Conservation (phyloP, 1,139 yeast species). For the Candida albicans region DNA sequence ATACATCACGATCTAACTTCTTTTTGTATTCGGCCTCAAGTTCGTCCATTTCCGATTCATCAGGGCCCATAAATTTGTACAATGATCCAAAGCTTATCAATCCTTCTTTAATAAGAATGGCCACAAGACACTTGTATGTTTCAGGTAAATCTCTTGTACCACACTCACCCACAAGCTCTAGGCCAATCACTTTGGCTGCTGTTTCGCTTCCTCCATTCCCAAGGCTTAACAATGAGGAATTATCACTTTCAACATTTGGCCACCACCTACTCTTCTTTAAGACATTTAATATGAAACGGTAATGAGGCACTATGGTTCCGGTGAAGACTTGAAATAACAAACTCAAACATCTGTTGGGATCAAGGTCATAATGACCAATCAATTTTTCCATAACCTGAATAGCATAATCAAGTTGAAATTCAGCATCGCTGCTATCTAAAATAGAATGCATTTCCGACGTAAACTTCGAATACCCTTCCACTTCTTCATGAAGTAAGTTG, state of each 20-base stretch:
- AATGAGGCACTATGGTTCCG: slow-evolving; percentile 44
- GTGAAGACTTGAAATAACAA: slow-evolving; percentile 54
- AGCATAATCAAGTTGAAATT: slow-evolving; percentile 46
- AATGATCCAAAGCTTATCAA: slow-evolving; percentile 65
- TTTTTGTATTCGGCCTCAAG: slow-evolving; percentile 49
- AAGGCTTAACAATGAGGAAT: slow-evolving; percentile 29
- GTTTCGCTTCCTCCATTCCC: slow-evolving; percentile 66
- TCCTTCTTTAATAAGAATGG: slow-evolving; percentile 66
- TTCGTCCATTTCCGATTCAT: slow-evolving; percentile 36
- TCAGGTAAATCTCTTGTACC: slow-evolving; percentile 41
- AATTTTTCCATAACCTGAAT: slow-evolving; percentile 54
- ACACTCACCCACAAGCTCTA: slow-evolving; percentile 45
- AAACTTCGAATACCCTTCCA: slow-evolving; percentile 78
- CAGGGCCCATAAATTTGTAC: slow-evolving; percentile 56
- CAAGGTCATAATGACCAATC: slow-evolving; percentile 78
- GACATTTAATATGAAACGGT: slow-evolving; percentile 48
- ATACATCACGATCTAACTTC: slow-evolving; percentile 60
- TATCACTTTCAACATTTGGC: slow-evolving; percentile 48
- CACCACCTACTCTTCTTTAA: slow-evolving; percentile 62
- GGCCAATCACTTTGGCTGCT: slow-evolving; percentile 61
- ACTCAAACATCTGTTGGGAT: slow-evolving; percentile 72
- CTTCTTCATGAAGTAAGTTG: slow-evolving; percentile 74
- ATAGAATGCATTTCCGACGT: slow-evolving; percentile 52
- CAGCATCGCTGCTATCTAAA: slow-evolving; percentile 40
- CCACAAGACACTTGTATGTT: slow-evolving; percentile 45